A percentile compares a stretch with the other conserved stretches of the same genome.
Conservation (phyloP, 23 red algal species). For the Gracilaria caudata region DNA sequence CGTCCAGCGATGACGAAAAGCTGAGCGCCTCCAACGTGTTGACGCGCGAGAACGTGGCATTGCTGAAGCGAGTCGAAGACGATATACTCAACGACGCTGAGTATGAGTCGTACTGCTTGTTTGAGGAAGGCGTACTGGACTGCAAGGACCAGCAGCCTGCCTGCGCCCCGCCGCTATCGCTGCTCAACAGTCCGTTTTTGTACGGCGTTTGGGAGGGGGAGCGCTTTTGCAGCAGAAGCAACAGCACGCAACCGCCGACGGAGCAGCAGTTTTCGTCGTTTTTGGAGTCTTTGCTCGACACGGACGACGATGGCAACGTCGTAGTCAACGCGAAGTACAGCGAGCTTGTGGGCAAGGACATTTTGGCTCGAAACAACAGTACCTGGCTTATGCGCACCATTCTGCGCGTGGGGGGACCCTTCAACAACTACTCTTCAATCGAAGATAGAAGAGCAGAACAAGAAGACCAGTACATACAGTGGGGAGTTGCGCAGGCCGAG, state of each 20-base stretch:
- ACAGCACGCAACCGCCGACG: background rate
- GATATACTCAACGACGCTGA: background rate
- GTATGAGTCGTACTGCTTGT: conserved; percentile 22
- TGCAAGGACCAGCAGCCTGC: background rate
- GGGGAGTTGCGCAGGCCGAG: background rate
- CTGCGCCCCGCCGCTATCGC: conserved; percentile 20
- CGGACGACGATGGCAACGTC: background rate
- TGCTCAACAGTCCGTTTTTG: conserved; percentile 14
- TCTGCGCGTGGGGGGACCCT: conserved; percentile 36
- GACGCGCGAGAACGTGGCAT: conserved; percentile 19
- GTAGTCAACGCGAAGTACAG: conserved; percentile 15
- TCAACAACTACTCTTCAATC: background rate
- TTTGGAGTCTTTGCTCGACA: background rate
- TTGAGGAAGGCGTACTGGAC: conserved; percentile 15
- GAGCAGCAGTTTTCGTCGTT: conserved; percentile 15
- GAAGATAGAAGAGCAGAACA: conserved; percentile 8
- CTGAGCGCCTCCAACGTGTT: conserved; percentile 30
- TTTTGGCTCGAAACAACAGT: background rate
- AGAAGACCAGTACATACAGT: conserved; percentile 24
- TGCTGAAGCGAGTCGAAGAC: conserved; percentile 42
- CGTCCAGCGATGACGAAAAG: conserved; percentile 7
- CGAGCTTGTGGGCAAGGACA: conserved; percentile 23
- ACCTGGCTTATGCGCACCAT: conserved; percentile 34
- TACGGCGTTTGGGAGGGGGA: conserved; percentile 33
- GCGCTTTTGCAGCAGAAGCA: conserved; percentile 35